Conservation (phyloP, 2,329 filamentous ascomycete species). For the Colletotrichum sp. region DNA sequence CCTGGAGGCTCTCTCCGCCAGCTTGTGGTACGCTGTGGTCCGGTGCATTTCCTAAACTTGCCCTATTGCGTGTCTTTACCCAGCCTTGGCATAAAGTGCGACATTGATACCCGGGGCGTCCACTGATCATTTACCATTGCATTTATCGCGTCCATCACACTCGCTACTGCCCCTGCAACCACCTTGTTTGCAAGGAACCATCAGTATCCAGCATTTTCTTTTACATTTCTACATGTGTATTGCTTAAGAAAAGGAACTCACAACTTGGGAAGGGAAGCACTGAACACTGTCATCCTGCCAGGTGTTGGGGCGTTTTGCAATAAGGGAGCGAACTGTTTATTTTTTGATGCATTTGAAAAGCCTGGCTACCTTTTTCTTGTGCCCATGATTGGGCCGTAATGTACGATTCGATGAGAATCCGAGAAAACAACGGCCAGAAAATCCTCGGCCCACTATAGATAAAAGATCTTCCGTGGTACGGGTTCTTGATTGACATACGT, state of each 20-base stretch:
- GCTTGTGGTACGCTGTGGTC: neutral
- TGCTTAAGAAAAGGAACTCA: neutral
- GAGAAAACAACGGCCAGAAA: neutral
- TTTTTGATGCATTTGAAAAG: constrained; percentile 1
- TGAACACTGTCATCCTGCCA: neutral
- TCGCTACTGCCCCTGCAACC: neutral
- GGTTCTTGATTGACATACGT: neutral
- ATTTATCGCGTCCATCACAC: neutral
- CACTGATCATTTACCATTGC: neutral
- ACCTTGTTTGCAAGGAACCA: neutral
- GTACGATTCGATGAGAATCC: constrained; percentile 7
- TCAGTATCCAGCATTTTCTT: neutral
- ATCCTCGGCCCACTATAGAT: neutral
- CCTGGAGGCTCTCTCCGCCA: neutral
- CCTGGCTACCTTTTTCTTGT: neutral
- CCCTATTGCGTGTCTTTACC: neutral
- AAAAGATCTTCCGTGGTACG: neutral
- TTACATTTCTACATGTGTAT: neutral
- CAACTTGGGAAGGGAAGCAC: neutral
- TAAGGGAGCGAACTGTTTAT: constrained; percentile 9
- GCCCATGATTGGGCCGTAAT: neutral
- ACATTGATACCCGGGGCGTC: constrained; percentile 9
- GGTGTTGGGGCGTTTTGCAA: constrained; percentile 15
- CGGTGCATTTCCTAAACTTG: neutral
- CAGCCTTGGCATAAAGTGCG: neutral